A percentile compares a stretch with the other conserved stretches of the same genome.
Conservation (phyloP, 495 filamentous ascomycete genomes). For the Penicillium canariense region DNA sequence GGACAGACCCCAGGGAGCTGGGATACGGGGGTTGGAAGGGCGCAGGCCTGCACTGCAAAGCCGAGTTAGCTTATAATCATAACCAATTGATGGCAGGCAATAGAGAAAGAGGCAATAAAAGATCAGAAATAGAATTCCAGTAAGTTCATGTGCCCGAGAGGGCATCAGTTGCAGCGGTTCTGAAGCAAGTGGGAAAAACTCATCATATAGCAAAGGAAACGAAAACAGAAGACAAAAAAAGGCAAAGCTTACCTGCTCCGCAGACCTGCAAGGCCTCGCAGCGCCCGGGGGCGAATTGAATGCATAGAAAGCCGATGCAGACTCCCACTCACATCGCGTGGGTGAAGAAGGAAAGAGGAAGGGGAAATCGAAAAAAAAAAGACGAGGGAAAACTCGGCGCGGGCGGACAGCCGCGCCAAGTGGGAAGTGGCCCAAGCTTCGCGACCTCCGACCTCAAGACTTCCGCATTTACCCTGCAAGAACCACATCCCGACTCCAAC, state of each 20-base stretch:
- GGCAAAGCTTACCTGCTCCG: slow-evolving; percentile 36
- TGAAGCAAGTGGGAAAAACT: slow-evolving; percentile 47
- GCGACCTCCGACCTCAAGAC: slow-evolving; percentile 21
- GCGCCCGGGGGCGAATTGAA: slow-evolving; percentile 37
- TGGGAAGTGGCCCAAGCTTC: slow-evolving; percentile 37
- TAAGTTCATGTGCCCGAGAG: slow-evolving; percentile 41
- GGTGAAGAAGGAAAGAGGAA: slow-evolving; percentile 13
- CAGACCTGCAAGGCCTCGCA: slow-evolving; percentile 24
- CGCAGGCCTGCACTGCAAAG: slow-evolving; percentile 30
- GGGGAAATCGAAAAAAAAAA: background rate
- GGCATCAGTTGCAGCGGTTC: slow-evolving; percentile 98
- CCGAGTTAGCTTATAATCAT: slow-evolving; percentile 18
- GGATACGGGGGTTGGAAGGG: slow-evolving; percentile 4
- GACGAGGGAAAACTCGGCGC: slow-evolving; percentile 16
- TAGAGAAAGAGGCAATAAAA: slow-evolving; percentile 8
- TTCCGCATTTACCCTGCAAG: slow-evolving; percentile 12
- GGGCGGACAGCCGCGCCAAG: slow-evolving; percentile 14
- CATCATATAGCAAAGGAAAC: slow-evolving; percentile 44
- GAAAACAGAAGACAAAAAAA: slow-evolving; percentile 5
- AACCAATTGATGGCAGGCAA: slow-evolving; percentile 4
- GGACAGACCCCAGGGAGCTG: slow-evolving; percentile 4
- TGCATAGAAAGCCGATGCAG: slow-evolving; percentile 28
- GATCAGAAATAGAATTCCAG: slow-evolving; percentile 27
- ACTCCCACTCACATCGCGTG: slow-evolving; percentile 23
- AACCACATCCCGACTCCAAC: slow-evolving; percentile 6